Percentiles rank a stretch among this genome's conserved stretches.
Conservation (phyloP, 1,139 yeast species). For the Nakaseomyces sp. region DNA sequence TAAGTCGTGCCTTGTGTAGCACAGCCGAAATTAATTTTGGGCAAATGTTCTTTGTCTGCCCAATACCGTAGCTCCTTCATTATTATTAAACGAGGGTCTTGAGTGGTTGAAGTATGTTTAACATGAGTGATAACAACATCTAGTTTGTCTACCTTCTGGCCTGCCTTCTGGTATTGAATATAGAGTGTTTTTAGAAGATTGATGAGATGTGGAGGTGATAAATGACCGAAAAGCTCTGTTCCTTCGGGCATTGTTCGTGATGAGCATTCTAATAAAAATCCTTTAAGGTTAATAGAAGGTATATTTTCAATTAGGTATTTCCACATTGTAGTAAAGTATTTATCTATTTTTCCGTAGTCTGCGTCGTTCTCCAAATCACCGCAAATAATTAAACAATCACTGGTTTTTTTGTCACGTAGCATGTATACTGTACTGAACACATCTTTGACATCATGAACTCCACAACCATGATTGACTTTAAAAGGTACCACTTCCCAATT, state of each 20-base stretch:
- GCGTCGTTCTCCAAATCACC: slow-evolving; percentile 35
- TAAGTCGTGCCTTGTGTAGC: slow-evolving; percentile 2
- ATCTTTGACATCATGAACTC: slow-evolving; percentile 10
- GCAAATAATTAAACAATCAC: slow-evolving; percentile 46
- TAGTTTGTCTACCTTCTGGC: slow-evolving; percentile 32
- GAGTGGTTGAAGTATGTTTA: slow-evolving; percentile 41
- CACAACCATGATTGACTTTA: slow-evolving; percentile 20
- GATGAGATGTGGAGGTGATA: slow-evolving; percentile 58
- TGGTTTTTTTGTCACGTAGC: slow-evolving; percentile 33
- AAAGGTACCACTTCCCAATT: slow-evolving; percentile 20
- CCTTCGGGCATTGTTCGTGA: slow-evolving; percentile 41
- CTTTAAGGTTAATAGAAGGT: slow-evolving; percentile 35
- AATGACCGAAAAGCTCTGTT: slow-evolving; percentile 60
- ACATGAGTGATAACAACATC: slow-evolving; percentile 63
- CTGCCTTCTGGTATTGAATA: slow-evolving; percentile 11
- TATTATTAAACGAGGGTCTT: slow-evolving; percentile 51
- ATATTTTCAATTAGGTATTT: slow-evolving; percentile 41
- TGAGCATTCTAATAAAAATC: slow-evolving; percentile 73
- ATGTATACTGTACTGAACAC: slow-evolving; percentile 46
- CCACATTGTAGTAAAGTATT: slow-evolving; percentile 51
- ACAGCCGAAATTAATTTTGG: slow-evolving; percentile 9
- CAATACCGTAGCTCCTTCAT: slow-evolving; percentile 39
- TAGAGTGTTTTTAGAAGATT: slow-evolving; percentile 44
- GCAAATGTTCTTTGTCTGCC: slow-evolving; percentile 12
- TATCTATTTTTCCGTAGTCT: slow-evolving; percentile 15